Conservation (phyloP, 495 filamentous ascomycete genomes). For the Penicillium bovifimosum region DNA sequence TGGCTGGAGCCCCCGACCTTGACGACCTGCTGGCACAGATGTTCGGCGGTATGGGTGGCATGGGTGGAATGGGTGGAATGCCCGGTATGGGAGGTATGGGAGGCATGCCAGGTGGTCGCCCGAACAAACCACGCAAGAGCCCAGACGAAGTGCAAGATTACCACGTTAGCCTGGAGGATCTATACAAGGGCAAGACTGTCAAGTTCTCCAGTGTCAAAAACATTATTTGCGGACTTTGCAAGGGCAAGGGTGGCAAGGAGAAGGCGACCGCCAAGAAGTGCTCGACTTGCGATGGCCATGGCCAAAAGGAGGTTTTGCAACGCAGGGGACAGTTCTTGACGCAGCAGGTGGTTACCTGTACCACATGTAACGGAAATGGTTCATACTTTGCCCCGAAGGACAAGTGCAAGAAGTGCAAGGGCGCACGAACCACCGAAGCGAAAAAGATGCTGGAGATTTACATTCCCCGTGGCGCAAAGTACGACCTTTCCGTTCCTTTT, state of each 20-base stretch:
- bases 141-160: constrained; percentile 85
- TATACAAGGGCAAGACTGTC: constrained; percentile 98
- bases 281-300: constrained; percentile 72
- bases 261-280: constrained; percentile 84
- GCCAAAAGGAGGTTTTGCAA: constrained; percentile 64
- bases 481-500: constrained; percentile 7
- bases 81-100: constrained; percentile 39
- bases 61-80: constrained; percentile 54
- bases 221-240: constrained; percentile 78
- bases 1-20: constrained; percentile 68
- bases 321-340: constrained; percentile 78
- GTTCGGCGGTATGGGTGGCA: constrained; percentile 65
- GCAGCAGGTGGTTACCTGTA: constrained; percentile 65
- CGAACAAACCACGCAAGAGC: constrained; percentile 60
- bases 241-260: constrained; percentile 86
- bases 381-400: constrained; percentile 89
- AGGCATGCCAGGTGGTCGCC: constrained; percentile 57
- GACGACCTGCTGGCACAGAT: constrained; percentile 90
- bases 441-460: constrained; percentile 95
- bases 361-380: constrained; percentile 74
- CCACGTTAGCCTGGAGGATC: constrained; percentile 81
- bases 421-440: constrained; percentile 69
- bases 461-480: constrained; percentile 81
- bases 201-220: constrained; percentile 93
- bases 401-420: constrained; percentile 97